Evolutionary conservation across 805 yeast species (phyloP).

Genomic region (Zygotorulaspora florentina): DNA sequence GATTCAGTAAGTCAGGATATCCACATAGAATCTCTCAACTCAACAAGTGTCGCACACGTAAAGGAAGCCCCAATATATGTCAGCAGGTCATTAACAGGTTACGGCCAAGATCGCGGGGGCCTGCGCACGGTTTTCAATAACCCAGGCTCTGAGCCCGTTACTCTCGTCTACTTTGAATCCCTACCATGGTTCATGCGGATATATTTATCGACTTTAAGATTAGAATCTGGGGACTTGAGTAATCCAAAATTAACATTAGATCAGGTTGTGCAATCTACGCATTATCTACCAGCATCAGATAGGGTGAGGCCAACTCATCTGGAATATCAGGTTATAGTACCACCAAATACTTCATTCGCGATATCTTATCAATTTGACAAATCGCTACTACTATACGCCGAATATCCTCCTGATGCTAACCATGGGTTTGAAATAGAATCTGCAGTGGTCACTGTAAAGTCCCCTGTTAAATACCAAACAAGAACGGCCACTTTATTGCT

Average conservation of each 20-base stretch:
- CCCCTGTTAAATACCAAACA: conserved; percentile 43
- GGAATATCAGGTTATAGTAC: conserved; percentile 62
- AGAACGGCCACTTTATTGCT: conserved; percentile 85
- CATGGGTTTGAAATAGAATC: conserved; percentile 96
- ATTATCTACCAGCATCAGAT: conserved; percentile 75
- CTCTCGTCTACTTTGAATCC: conserved; percentile 67
- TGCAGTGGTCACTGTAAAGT: conserved; percentile 64
- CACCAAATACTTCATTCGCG: conserved; percentile 57
- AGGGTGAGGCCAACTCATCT: conserved; percentile 77
- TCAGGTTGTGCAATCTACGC: conserved; percentile 45
- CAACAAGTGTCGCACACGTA: conserved; percentile 40
- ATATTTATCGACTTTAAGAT: conserved; percentile 64
- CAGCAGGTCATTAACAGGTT: conserved; percentile 85
- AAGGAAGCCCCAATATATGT: conserved; percentile 61
- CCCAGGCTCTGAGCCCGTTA: conserved; percentile 47
- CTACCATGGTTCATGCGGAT: conserved; percentile 91
- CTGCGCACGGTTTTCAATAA: conserved; percentile 75
- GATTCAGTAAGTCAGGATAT: conserved; percentile 31
- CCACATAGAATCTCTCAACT: conserved; percentile 39
- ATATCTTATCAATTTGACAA: conserved; percentile 81
- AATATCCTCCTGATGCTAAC: conserved; percentile 99
- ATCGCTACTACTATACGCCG: conserved; percentile 74
- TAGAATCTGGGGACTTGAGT: conserved; percentile 30
- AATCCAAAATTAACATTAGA: conserved; percentile 21
- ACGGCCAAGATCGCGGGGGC: conserved; percentile 89